Evolutionary conservation across 2,329 filamentous ascomycete species (phyloP), one percentile per base, ranked within the genome.

Genomic region (Xylaria sp.): DNA sequence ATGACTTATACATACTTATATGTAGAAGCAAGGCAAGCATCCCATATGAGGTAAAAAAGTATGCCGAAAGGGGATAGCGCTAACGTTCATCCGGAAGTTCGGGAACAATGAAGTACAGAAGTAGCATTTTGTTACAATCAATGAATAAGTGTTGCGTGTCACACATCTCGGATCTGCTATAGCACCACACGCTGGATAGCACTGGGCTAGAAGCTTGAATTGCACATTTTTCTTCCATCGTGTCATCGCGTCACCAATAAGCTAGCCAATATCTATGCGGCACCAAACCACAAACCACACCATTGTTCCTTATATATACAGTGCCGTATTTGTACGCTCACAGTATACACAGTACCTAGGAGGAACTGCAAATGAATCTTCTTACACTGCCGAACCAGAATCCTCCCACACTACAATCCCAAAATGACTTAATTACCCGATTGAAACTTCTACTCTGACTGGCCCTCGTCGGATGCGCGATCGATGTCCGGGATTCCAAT

Each of bases 1-100:
- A n/a, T n/a, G n/a, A n/a, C n/a, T n/a, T n/a, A n/a, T n/a, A n/a
- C n/a, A n/a, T n/a, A n/a, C n/a, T n/a, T n/a, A n/a, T n/a, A n/a
- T n/a, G n/a, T n/a, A 41, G 32, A 32, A 45, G 25, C 10, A 39
- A 58, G 20, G 39, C 55, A 30, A 57, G 23, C 53, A 25, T 57
- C 36, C 36, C 53, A 34, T 32, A 53, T 53, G 46, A 63, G 53
- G 43, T 30, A 39, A 30, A 39, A 30, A 32, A 4, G 15, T 32
- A 20, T 60, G 23, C 63, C n/a, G 10, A 45, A 62, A 58, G 23
- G 50, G 58, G 1, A 66, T 58, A 60, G 50, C 28, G 50, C 23
- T 5, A 30, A 41, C 13, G 18, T 58, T 30, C 60, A 55, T 63
- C 60, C 60, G 65, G 60, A 63, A 59, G 48, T 28, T 55, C 60